Conservation (phyloP, 306 rosid genomes). For the Cyamopsis tetragonoloba region DNA sequence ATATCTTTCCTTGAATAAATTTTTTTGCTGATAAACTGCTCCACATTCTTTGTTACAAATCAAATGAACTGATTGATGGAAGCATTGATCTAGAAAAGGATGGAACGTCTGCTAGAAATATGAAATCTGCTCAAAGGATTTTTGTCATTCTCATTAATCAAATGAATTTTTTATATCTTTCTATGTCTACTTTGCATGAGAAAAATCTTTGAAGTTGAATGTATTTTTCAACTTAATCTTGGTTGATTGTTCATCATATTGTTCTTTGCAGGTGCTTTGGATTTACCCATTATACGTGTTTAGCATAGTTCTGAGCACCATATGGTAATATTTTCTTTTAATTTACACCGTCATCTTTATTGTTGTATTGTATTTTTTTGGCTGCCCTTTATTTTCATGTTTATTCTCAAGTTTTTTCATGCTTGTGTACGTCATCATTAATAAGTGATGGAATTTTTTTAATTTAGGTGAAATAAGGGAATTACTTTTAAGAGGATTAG, state of each 20-base stretch:
- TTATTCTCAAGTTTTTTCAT: conserved; percentile 1
- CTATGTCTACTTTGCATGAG: not conserved
- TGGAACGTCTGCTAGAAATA: not conserved
- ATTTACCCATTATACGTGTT: conserved; percentile 79
- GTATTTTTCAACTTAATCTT: not conserved
- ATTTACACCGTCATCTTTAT: conserved; percentile 9
- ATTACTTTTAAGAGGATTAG: conserved; percentile 1
- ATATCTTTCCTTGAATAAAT: not conserved
- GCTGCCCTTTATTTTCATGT: not conserved
- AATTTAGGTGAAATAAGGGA: not conserved
- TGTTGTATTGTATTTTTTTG: not conserved
- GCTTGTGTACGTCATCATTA: not conserved
- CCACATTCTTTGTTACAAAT: not conserved
- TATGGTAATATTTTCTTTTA: conserved; percentile 56
- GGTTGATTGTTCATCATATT: conserved; percentile 10
- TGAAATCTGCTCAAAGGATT: not conserved
- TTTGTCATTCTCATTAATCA: conserved; percentile 10
- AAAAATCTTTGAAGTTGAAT: not conserved
- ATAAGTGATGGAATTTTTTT: not conserved
- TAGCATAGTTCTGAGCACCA: conserved; percentile 73
- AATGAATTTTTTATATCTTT: conserved; percentile 10
- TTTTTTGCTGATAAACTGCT: not conserved
- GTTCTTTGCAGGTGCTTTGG: conserved; percentile 67
- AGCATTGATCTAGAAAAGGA: not conserved
- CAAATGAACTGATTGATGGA: not conserved